Conservation (phyloP, 2,329 filamentous ascomycete species). For the Chaetomiaceae sp. region DNA sequence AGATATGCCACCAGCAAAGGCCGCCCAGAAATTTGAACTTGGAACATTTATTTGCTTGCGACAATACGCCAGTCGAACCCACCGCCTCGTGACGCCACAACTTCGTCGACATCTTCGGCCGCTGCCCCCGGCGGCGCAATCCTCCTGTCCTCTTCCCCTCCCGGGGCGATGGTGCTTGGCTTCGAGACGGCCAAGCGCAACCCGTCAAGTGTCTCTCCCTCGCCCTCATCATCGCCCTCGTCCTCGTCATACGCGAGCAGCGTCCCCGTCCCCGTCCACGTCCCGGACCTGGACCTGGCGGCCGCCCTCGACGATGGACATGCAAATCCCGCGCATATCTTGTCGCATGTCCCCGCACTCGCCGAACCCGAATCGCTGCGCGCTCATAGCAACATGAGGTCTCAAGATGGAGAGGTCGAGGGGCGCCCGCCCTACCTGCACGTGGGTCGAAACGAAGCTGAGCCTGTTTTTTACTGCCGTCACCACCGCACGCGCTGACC, state of each 20-base stretch:
- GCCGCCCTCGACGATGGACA: constrained; percentile 25
- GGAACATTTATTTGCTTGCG: constrained; percentile 13
- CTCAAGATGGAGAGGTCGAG: constrained; percentile 45
- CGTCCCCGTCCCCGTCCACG: background rate
- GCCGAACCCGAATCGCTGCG: constrained; percentile 16
- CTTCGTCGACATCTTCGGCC: constrained; percentile 12
- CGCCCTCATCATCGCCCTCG: constrained; percentile 12
- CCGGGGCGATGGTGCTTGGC: constrained; percentile 26
- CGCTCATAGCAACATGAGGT: constrained; percentile 34
- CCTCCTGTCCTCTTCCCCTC: constrained; percentile 6
- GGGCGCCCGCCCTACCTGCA: constrained; percentile 59
- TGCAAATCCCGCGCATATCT: constrained; percentile 15
- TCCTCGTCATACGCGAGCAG: too few relatives aligned
- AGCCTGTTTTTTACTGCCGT: constrained; percentile 1
- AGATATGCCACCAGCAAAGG: constrained; percentile 1
- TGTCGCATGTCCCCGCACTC: constrained; percentile 21
- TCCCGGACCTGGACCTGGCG: constrained; percentile 8
- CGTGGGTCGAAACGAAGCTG: constrained; percentile 46
- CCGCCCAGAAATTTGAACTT: constrained; percentile 19
- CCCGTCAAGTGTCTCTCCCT: constrained; percentile 15
- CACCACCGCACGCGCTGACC: constrained; percentile 11
- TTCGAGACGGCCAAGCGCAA: constrained; percentile 20
- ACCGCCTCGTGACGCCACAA: constrained; percentile 11
- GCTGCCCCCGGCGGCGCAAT: constrained; percentile 21
- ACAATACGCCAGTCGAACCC: background rate